Conservation (phyloP, 352 stramenopile genomes). For the Aphanomyces invadans region DNA sequence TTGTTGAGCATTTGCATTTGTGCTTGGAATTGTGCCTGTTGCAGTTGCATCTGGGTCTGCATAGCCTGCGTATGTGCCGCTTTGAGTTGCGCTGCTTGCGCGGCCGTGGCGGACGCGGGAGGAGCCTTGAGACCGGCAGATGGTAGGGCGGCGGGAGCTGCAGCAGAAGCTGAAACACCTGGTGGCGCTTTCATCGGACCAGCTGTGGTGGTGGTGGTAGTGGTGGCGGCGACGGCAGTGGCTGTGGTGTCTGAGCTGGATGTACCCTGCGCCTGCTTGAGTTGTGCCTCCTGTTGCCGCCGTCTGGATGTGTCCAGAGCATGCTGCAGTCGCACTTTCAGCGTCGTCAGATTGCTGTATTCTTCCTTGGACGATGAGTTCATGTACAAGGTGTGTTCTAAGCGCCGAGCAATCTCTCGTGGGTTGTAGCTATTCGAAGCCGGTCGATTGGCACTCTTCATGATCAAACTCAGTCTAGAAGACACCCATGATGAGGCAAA, state of each 20-base stretch:
- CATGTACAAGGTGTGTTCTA: slow-evolving; percentile 86
- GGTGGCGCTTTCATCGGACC: neutral
- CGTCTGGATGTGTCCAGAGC: slow-evolving; percentile 75
- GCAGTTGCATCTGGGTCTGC: slow-evolving; percentile 18
- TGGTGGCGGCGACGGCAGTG: slow-evolving; percentile 32
- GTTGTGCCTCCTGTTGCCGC: slow-evolving; percentile 57
- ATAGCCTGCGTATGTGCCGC: slow-evolving; percentile 9
- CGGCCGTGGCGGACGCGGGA: neutral
- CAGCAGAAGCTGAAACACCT: neutral
- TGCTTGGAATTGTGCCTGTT: slow-evolving; percentile 33
- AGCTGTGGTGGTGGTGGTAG: slow-evolving; percentile 30
- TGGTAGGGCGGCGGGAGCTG: neutral
- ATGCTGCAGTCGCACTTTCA: slow-evolving; percentile 75
- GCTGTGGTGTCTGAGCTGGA: neutral
- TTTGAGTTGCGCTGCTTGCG: neutral
- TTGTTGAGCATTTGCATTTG: slow-evolving; percentile 58
- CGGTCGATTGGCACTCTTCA: slow-evolving; percentile 84
- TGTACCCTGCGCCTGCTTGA: slow-evolving; percentile 41
- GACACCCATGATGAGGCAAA: neutral
- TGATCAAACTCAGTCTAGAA: slow-evolving; percentile 77
- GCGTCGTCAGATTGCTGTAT: slow-evolving; percentile 81
- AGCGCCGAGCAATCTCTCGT: slow-evolving; percentile 67
- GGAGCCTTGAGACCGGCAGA: neutral
- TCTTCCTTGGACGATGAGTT: slow-evolving; percentile 71
- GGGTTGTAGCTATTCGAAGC: slow-evolving; percentile 84